These are phyloP conservation scores for Adansonia rubrostipa DNA, from an alignment of 441 rosid genomes.

Conservation along the genomic window DNA sequence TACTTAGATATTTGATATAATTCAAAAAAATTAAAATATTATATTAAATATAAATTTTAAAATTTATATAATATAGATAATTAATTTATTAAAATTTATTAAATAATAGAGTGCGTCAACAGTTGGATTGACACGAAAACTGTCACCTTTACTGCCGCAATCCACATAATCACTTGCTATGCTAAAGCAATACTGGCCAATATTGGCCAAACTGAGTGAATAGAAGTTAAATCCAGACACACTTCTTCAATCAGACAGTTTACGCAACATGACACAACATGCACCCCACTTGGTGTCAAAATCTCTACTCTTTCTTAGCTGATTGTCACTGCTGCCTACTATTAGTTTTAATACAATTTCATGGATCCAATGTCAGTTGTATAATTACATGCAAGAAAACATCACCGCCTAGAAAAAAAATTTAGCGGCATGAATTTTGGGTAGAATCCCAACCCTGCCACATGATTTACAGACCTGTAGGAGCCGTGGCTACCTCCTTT, in stretches of 20 bases:
- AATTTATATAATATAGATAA: too few species aligned
- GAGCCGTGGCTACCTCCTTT: neutral
- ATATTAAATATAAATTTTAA: too few species aligned
- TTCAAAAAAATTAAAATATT: too few species aligned
- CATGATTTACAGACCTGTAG: neutral
- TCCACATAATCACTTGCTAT: too few species aligned
- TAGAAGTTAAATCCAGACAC: neutral
- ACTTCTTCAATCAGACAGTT: too few species aligned
- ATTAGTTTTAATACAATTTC: neutral
- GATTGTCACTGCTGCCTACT: too few species aligned
- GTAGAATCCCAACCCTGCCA: neutral
- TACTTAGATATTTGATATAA: too few species aligned
- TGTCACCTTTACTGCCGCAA: too few species aligned
- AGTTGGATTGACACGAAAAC: too few species aligned
- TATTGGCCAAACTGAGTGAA: neutral
- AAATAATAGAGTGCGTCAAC: too few species aligned
- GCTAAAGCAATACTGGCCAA: neutral
- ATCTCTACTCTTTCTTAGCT: neutral
- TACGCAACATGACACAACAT: neutral
- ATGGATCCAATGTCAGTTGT: neutral
- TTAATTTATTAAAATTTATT: too few species aligned
- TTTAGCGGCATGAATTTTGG: neutral
- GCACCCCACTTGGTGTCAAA: neutral
- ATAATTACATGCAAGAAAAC: neutral
- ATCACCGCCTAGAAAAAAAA: neutral